Evolutionary conservation across 2,329 filamentous ascomycete genomes (phyloP).

Genomic region (Verruconis gallopava): DNA sequence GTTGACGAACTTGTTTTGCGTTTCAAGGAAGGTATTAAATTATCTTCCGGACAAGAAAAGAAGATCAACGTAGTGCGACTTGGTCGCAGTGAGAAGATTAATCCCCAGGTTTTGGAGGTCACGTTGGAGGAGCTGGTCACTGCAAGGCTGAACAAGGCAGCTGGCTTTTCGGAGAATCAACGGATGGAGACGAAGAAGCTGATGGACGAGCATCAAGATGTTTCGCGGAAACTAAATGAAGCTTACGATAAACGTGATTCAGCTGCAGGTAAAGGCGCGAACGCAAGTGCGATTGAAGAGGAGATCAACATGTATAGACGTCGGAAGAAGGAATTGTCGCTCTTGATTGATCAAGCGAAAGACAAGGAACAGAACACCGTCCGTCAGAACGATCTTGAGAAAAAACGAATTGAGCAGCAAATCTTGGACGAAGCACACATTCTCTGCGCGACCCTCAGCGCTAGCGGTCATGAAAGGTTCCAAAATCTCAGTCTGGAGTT

Average conservation of each 20-base stretch:
- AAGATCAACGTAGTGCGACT: conserved; percentile 81
- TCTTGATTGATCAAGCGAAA: conserved; percentile 74
- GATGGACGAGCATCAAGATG: conserved; percentile 52
- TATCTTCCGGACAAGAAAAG: conserved; percentile 55
- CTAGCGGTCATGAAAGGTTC: conserved; percentile 95
- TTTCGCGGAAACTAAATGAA: conserved; percentile 53
- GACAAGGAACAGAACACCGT: conserved; percentile 71
- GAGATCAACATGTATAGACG: conserved; percentile 68
- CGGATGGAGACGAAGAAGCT: conserved; percentile 48
- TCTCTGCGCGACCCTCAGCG: conserved; percentile 87
- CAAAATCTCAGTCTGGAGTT: conserved; percentile 90
- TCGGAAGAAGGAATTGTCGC: conserved; percentile 62
- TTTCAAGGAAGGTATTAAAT: conserved; percentile 77
- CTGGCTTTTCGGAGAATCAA: conserved; percentile 29
- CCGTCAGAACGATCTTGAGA: conserved; percentile 74
- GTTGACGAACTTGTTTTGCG: conserved; percentile 93
- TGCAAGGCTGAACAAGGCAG: conserved; percentile 41
- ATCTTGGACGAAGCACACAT: conserved; percentile 86
- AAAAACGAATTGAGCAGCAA: conserved; percentile 75
- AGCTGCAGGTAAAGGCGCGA: conserved; percentile 34
- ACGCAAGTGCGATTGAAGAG: conserved; percentile 54
- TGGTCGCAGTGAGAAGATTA: conserved; percentile 85
- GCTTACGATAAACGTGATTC: conserved; percentile 56
- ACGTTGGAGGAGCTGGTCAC: conserved; percentile 88
- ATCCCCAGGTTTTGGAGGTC: conserved; percentile 74